phyloP scores from a whole-genome alignment of 345 rosid species.

The Leavenworthia alabamica region DNA sequence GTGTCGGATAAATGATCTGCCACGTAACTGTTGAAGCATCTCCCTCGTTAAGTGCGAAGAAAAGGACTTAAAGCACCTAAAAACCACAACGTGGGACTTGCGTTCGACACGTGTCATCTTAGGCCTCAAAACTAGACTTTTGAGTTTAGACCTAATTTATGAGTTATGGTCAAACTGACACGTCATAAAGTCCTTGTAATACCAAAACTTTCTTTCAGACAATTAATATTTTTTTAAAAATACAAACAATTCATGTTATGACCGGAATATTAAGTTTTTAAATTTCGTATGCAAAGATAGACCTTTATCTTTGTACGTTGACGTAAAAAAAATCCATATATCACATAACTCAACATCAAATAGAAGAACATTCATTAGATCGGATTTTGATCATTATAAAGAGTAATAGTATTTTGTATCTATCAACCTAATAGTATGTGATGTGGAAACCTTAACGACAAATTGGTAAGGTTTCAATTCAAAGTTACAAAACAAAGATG shows the following conservation, averaged over 20 bases:
- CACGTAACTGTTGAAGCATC: conserved; percentile 14
- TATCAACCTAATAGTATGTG: neutral
- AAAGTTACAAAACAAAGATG: conserved; percentile 3
- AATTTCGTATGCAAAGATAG: neutral
- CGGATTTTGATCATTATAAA: neutral
- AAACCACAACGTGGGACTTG: conserved; percentile 22
- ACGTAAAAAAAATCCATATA: neutral
- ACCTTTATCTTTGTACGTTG: too few relatives aligned
- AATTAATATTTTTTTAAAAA: too few relatives aligned
- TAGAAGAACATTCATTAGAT: neutral
- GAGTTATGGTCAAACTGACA: neutral
- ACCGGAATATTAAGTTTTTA: neutral
- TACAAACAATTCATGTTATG: neutral
- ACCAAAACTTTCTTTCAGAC: neutral
- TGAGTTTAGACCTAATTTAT: conserved; percentile 10
- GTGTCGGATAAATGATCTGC: neutral
- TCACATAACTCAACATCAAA: neutral
- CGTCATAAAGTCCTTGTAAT: conserved; percentile 1
- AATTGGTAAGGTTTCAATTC: conserved; percentile 10
- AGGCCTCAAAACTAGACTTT: conserved; percentile 2
- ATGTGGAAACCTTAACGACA: conserved; percentile 14
- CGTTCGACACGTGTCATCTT: conserved; percentile 18
- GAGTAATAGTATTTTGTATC: neutral
- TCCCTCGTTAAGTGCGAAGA: conserved; percentile 14
- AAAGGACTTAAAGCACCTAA: neutral